A percentile compares a stretch with the other conserved stretches of the same genome.
phyloP scores from a whole-genome alignment of 371 early-diverging fungal species.

The Catenaria anguillulae region DNA sequence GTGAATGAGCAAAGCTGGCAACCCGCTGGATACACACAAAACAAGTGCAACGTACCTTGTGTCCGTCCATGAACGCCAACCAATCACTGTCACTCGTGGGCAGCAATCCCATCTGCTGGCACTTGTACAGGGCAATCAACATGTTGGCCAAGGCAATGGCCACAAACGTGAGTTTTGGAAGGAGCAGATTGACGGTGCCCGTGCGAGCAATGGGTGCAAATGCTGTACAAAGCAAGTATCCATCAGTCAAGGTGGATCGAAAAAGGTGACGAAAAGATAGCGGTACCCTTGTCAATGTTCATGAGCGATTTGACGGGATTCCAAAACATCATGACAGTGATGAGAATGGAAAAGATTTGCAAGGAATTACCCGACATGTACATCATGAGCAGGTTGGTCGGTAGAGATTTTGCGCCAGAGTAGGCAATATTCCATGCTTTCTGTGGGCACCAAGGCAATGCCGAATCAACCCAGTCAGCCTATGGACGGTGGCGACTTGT shows the following conservation, averaged over 20 bases:
- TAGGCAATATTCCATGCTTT: slow-evolving; percentile 95
- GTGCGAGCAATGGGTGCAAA: slow-evolving; percentile 50
- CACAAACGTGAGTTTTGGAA: slow-evolving; percentile 67
- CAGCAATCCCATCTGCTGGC: slow-evolving; percentile 82
- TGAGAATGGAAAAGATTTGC: slow-evolving; percentile 87
- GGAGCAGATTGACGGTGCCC: slow-evolving; percentile 32
- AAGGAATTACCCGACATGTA: slow-evolving; percentile 93
- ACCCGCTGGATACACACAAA: too few species aligned
- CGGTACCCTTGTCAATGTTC: slow-evolving; percentile 41
- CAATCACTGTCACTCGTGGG: slow-evolving; percentile 90
- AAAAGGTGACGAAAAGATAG: slow-evolving; percentile 20
- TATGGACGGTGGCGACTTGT: too few species aligned
- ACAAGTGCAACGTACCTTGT: not conserved
- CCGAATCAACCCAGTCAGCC: too few species aligned
- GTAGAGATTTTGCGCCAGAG: slow-evolving; percentile 76
- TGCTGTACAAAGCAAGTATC: slow-evolving; percentile 20
- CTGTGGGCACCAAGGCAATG: slow-evolving; percentile 19
- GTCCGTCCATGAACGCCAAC: slow-evolving; percentile 50
- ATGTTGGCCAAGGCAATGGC: slow-evolving; percentile 61
- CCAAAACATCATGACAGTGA: slow-evolving; percentile 87
- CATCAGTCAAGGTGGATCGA: not conserved
- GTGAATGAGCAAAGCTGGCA: too few species aligned
- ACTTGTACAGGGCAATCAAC: slow-evolving; percentile 75
- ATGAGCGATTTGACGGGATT: slow-evolving; percentile 67
- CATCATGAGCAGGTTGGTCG: slow-evolving; percentile 95